Percentiles rank a stretch among this genome's conserved stretches.
These are phyloP conservation scores for Saturnispora quitensis DNA, from an alignment of 805 yeast genomes.

Conservation along the genomic window DNA sequence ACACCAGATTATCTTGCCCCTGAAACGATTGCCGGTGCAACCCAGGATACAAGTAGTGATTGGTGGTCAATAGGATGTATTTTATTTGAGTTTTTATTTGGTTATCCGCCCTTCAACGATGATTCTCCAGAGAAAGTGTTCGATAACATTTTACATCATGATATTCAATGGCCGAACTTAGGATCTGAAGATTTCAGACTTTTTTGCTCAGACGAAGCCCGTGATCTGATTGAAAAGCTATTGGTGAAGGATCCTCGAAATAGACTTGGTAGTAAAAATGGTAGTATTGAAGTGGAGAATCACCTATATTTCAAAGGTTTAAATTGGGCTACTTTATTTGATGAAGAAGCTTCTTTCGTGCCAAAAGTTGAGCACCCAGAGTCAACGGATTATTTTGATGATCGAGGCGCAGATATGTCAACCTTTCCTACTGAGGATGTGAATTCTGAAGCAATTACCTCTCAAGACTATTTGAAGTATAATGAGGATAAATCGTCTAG, in stretches of 20 bases:
- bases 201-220: slow-evolving; percentile 56
- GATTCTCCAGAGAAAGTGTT: slow-evolving; percentile 72
- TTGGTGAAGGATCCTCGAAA: slow-evolving; percentile 53
- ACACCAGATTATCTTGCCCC: slow-evolving; percentile 98
- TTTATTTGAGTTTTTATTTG: slow-evolving; percentile 81
- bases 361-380: slow-evolving; percentile 76
- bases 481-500: slow-evolving; percentile 12
- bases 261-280: slow-evolving; percentile 63
- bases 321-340: slow-evolving; percentile 66
- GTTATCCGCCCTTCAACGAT: slow-evolving; percentile 93
- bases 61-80: slow-evolving; percentile 99
- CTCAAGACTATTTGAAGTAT: slow-evolving; percentile 10
- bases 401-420: slow-evolving; percentile 73
- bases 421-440: slow-evolving; percentile 37
- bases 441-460: slow-evolving; percentile 22
- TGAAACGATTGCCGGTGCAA: slow-evolving; percentile 79
- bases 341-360: slow-evolving; percentile 70
- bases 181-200: slow-evolving; percentile 42
- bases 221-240: slow-evolving; percentile 59
- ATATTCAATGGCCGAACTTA: slow-evolving; percentile 77
- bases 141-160: slow-evolving; percentile 63
- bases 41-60: slow-evolving; percentile 80
- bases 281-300: slow-evolving; percentile 65
- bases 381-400: slow-evolving; percentile 83
- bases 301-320: slow-evolving; percentile 72